phyloP scores from a whole-genome alignment of 139 green algal genomes.

The Chlorella sp. region DNA sequence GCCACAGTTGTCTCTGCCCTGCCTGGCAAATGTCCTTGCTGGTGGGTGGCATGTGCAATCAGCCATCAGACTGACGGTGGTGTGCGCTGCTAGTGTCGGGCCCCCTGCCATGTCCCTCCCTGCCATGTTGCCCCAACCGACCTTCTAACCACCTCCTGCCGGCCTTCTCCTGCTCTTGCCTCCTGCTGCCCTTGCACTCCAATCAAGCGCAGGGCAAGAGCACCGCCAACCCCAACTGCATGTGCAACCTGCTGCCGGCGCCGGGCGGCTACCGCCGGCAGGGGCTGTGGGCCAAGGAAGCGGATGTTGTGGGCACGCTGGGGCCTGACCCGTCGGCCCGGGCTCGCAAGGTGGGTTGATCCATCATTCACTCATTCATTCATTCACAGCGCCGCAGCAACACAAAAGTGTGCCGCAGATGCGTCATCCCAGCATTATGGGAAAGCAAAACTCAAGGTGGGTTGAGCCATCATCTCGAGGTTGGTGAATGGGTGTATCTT shows the following conservation, averaged over 20 bases:
- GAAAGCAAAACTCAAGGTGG: too few species aligned
- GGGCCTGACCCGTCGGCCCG: constrained; percentile 50
- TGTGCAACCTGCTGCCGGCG: constrained; percentile 71
- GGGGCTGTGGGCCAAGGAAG: constrained; percentile 83
- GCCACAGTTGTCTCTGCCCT: not conserved
- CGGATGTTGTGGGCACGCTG: constrained; percentile 47
- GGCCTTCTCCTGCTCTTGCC: not conserved
- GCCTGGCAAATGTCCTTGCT: too few species aligned
- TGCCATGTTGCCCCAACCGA: not conserved
- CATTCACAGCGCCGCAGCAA: too few species aligned
- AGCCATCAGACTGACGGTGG: not conserved
- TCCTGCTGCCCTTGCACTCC: not conserved
- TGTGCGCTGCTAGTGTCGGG: not conserved
- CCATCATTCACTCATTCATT: too few species aligned
- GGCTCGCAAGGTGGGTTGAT: constrained; percentile 38
- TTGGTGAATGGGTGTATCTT: too few species aligned
- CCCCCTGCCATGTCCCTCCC: not conserved
- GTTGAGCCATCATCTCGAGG: too few species aligned
- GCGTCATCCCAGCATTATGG: too few species aligned
- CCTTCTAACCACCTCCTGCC: not conserved
- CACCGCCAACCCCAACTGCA: constrained; percentile 75
- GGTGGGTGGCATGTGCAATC: too few species aligned
- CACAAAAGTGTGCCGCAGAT: too few species aligned
- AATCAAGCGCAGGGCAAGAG: constrained; percentile 46
- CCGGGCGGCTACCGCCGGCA: constrained; percentile 58